Percentiles rank a stretch among this genome's conserved stretches.
phyloP scores from a whole-genome alignment of 2,329 filamentous ascomycete species.

The Cladosporium sp. region DNA sequence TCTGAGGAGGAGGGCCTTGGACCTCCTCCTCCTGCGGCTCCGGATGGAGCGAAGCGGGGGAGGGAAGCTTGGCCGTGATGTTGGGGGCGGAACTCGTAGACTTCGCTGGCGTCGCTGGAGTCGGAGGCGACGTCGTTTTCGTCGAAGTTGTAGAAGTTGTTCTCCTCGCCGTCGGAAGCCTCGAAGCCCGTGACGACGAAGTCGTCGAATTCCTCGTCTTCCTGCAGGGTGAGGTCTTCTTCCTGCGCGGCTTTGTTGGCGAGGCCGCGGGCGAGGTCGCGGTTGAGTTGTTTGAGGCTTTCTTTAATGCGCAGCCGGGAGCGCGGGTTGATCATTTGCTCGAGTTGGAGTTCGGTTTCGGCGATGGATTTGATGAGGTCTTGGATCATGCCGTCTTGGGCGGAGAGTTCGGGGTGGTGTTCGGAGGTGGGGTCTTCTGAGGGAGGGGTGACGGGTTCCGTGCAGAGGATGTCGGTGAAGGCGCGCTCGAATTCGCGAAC shows the following conservation, averaged over 20 bases:
- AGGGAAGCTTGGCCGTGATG: conserved; percentile 18
- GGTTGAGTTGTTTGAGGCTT: conserved; percentile 28
- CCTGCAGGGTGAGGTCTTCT: conserved; percentile 21
- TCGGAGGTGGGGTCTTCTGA: conserved; percentile 11
- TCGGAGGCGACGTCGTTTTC: conserved; percentile 25
- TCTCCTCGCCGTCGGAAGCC: conserved; percentile 29
- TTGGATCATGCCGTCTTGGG: conserved; percentile 16
- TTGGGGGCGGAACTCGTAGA: conserved; percentile 27
- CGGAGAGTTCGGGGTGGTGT: conserved; percentile 15
- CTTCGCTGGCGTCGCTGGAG: conserved; percentile 24
- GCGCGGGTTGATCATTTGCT: conserved; percentile 28
- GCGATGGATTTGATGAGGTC: conserved; percentile 28
- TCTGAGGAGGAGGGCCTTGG: conserved; percentile 9
- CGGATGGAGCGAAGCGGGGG: background rate
- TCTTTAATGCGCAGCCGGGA: conserved; percentile 28
- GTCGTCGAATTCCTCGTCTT: conserved; percentile 22
- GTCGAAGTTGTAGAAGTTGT: conserved; percentile 29
- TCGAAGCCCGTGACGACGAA: conserved; percentile 26
- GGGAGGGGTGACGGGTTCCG: conserved; percentile 11
- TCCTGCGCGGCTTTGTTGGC: conserved; percentile 25
- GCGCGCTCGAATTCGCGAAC: conserved; percentile 46
- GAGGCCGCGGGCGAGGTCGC: conserved; percentile 29
- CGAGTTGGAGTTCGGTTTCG: conserved; percentile 32
- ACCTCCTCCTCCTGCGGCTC: conserved; percentile 12
- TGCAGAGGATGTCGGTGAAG: conserved; percentile 23